These are phyloP conservation scores for Cladosporium halotolerans DNA, from an alignment of 2,329 filamentous ascomycete genomes.

Conservation along the genomic window DNA sequence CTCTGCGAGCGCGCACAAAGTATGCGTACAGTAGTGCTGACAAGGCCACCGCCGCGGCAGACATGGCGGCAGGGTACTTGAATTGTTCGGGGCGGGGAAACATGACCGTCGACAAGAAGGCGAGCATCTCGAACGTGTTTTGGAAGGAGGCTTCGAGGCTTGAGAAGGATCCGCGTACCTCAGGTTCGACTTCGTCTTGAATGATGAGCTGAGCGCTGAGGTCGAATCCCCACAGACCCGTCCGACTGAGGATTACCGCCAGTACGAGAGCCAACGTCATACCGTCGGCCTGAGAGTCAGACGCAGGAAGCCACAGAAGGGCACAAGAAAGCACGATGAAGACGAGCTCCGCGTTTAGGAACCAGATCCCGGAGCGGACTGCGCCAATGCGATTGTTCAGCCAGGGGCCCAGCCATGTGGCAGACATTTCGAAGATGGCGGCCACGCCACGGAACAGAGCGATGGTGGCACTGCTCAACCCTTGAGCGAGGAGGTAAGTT, in stretches of 20 bases:
- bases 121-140: slow-evolving; percentile 63
- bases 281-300: slow-evolving; percentile 13
- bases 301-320: slow-evolving; percentile 24
- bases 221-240: slow-evolving; percentile 46
- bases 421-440: slow-evolving; percentile 52
- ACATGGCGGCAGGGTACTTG: slow-evolving; percentile 55
- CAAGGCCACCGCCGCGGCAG: slow-evolving; percentile 45
- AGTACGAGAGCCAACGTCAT: slow-evolving; percentile 29
- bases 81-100: slow-evolving; percentile 61
- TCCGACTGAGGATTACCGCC: slow-evolving; percentile 35
- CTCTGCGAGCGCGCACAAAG: slow-evolving; percentile 53
- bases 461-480: slow-evolving; percentile 48
- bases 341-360: slow-evolving; percentile 59
- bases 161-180: slow-evolving; percentile 60
- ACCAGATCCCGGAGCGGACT: slow-evolving; percentile 65
- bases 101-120: slow-evolving; percentile 59
- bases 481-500: slow-evolving; percentile 53
- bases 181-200: slow-evolving; percentile 37
- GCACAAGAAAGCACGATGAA: slow-evolving; percentile 42
- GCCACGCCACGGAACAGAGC: slow-evolving; percentile 48
- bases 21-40: slow-evolving; percentile 49
- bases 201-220: slow-evolving; percentile 42
- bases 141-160: slow-evolving; percentile 62
- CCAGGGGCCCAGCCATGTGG: slow-evolving; percentile 55
- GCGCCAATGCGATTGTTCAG: slow-evolving; percentile 46